Conservation (phyloP, 2,329 filamentous ascomycete genomes). For the Tolypocladium sp. region DNA sequence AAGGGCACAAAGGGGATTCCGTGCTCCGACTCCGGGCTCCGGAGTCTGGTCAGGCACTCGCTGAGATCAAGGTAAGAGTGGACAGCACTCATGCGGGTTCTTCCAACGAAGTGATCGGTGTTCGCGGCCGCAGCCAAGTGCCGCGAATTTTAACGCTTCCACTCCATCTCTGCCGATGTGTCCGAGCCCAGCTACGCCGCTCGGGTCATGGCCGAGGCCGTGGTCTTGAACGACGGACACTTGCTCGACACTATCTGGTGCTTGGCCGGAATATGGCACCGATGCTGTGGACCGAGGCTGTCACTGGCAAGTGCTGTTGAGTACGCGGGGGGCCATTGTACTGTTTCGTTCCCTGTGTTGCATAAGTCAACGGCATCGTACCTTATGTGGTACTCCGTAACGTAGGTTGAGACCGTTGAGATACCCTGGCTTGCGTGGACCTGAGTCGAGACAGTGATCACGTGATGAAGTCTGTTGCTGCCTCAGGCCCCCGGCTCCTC, state of each 20-base stretch:
- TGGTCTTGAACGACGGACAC: no score
- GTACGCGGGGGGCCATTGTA: not conserved
- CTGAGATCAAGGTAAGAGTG: no score
- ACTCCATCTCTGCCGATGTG: not conserved
- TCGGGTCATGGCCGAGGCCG: not conserved
- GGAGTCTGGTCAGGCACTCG: no score
- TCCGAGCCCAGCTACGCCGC: not conserved
- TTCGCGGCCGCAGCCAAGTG: not conserved
- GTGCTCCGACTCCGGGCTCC: no score
- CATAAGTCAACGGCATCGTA: not conserved
- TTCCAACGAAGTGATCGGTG: not conserved
- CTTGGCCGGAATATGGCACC: not conserved
- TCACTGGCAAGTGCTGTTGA: not conserved
- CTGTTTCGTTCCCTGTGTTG: not conserved
- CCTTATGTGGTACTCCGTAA: no score
- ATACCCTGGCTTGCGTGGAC: no score
- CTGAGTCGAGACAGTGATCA: constrained; percentile 4
- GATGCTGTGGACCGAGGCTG: not conserved
- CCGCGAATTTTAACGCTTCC: not conserved
- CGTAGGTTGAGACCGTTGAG: no score
- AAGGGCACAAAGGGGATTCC: no score
- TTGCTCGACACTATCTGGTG: not conserved
- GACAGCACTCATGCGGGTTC: not conserved
- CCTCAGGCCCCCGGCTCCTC: constrained; percentile 21
- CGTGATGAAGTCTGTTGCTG: constrained; percentile 10